Evolutionary conservation across 495 filamentous ascomycete species (phyloP).

Genomic region (Podospora conica): DNA sequence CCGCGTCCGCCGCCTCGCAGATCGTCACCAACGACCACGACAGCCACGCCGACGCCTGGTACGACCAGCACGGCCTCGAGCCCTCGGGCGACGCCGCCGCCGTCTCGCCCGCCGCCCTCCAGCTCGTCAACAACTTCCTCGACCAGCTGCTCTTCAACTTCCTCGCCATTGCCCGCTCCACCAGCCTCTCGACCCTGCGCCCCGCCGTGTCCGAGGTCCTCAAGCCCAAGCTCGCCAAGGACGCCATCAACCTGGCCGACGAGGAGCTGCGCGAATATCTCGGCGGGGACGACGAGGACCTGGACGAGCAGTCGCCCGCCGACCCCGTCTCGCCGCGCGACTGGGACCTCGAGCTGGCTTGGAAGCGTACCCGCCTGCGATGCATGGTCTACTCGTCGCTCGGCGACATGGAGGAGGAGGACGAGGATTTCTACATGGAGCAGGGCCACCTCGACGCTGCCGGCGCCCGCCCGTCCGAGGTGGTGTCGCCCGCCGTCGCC

Average conservation of each 20-base stretch:
- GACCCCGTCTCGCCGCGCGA: slow-evolving; percentile 48
- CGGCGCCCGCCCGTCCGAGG: slow-evolving; percentile 51
- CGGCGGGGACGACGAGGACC: slow-evolving; percentile 67
- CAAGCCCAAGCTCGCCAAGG: slow-evolving; percentile 79
- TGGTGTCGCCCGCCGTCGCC: slow-evolving; percentile 85
- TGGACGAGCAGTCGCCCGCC: slow-evolving; percentile 46
- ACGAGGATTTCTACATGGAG: slow-evolving; percentile 79
- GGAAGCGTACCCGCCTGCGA: slow-evolving; percentile 84
- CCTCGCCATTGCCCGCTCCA: slow-evolving; percentile 71
- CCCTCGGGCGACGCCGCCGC: slow-evolving; percentile 60
- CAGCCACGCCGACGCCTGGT: slow-evolving; percentile 57
- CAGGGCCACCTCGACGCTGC: slow-evolving; percentile 59
- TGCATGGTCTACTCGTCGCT: slow-evolving; percentile 98
- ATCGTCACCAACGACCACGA: slow-evolving; percentile 87
- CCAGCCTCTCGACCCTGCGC: slow-evolving; percentile 68
- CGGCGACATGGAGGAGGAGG: slow-evolving; percentile 95
- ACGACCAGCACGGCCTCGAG: slow-evolving; percentile 57
- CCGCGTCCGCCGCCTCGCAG: slow-evolving; percentile 79
- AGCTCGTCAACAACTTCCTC: slow-evolving; percentile 84
- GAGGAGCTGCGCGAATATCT: slow-evolving; percentile 87
- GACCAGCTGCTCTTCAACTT: slow-evolving; percentile 91
- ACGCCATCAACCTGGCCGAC: slow-evolving; percentile 81
- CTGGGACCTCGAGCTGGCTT: slow-evolving; percentile 82
- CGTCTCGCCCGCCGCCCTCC: slow-evolving; percentile 69
- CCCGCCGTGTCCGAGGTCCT: slow-evolving; percentile 82